These are phyloP conservation scores for Chaetomidium leptoderma DNA, from an alignment of 495 filamentous ascomycete species.

Conservation along the genomic window DNA sequence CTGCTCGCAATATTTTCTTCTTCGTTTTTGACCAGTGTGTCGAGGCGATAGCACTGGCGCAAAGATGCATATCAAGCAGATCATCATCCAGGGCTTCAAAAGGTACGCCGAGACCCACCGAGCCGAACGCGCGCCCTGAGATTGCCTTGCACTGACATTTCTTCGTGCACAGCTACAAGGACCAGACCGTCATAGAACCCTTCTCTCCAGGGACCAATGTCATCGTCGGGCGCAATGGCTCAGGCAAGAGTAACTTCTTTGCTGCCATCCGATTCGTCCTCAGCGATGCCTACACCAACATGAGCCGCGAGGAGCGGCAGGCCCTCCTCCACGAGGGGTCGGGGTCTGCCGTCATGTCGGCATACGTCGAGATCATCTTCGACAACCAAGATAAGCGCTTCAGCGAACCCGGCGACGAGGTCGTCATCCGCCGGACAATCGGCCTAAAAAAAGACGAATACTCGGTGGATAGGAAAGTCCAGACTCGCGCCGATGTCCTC, in stretches of 20 bases:
- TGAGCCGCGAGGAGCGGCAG: constrained; percentile 93
- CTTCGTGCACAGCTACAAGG: constrained; percentile 74
- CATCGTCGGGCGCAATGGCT: constrained; percentile 98
- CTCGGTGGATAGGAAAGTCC: constrained; percentile 91
- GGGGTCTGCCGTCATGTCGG: constrained; percentile 96
- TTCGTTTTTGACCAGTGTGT: constrained; percentile 26
- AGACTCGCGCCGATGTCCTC: constrained; percentile 90
- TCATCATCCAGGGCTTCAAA: constrained; percentile 99
- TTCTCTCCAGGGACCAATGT: constrained; percentile 98
- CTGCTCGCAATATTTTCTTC: constrained; percentile 8
- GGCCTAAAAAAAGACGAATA: constrained; percentile 99
- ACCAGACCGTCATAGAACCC: constrained; percentile 96
- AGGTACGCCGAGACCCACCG: constrained; percentile 55
- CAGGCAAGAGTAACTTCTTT: constrained; percentile 99
- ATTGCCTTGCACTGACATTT: constrained; percentile 25
- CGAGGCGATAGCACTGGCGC: constrained; percentile 31
- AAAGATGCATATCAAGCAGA: constrained; percentile 98
- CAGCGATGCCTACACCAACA: constrained; percentile 94
- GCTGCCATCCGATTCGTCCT: constrained; percentile 98
- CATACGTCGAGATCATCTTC: constrained; percentile 98
- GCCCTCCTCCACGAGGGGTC: constrained; percentile 94
- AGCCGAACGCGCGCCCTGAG: background rate
- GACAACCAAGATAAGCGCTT: constrained; percentile 97
- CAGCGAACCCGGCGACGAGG: constrained; percentile 85
- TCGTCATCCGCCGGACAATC: constrained; percentile 88